These are phyloP conservation scores for Vigna radiata DNA, from an alignment of 306 rosid species.

Conservation along the genomic window DNA sequence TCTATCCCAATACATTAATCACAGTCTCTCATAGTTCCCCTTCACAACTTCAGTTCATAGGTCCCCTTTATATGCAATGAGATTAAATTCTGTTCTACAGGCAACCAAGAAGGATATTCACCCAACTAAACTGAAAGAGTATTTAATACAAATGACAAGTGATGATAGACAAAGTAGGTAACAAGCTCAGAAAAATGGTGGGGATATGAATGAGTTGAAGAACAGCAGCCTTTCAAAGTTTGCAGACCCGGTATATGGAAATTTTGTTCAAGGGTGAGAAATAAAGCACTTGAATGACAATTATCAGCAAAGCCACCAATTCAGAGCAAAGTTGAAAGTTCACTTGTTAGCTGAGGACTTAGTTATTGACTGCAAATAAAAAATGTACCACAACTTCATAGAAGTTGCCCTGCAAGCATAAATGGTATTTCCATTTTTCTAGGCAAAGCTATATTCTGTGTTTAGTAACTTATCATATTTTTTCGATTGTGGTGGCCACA, in stretches of 20 bases:
- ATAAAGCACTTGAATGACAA: conserved; percentile 4
- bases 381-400: neutral
- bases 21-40: neutral
- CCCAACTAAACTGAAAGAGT: conserved; percentile 54
- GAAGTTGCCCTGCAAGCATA: conserved; percentile 21
- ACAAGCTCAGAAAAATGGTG: conserved; percentile 31
- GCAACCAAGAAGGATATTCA: conserved; percentile 58
- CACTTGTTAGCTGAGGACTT: conserved; percentile 16
- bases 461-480: neutral
- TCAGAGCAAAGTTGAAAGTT: conserved; percentile 17
- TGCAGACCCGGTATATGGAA: conserved; percentile 5
- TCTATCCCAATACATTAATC: neutral
- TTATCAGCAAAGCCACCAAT: conserved; percentile 20
- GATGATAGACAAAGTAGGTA: conserved; percentile 32
- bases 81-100: conserved; percentile 48
- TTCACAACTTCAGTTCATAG: conserved; percentile 32
- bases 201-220: conserved; percentile 26
- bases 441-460: conserved; percentile 14
- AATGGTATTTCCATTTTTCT: conserved; percentile 8
- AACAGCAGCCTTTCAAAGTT: conserved; percentile 20
- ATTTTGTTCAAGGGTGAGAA: conserved; percentile 22
- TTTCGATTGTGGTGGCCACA: neutral
- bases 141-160: conserved; percentile 50
- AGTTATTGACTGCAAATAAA: conserved; percentile 33
- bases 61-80: conserved; percentile 19